Evolutionary conservation across 192 early-diverging fungal genomes (phyloP), one percentile per base, ranked within the genome.

Genomic region (Lunasporangiospora selenospora): DNA sequence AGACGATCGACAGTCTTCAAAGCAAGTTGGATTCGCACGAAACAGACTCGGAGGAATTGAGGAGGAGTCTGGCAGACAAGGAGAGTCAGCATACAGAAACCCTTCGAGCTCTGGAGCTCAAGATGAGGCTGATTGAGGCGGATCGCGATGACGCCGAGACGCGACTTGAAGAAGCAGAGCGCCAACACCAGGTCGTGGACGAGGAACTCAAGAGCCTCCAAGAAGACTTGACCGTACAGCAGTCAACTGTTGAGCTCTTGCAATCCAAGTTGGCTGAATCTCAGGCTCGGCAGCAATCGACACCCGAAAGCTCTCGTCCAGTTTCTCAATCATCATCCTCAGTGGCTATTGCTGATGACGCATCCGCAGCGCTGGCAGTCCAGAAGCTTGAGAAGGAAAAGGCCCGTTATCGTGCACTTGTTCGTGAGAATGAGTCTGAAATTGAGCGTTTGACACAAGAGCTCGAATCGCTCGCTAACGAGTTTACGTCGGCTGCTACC

Each of bases 381-480:
- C 67, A 61, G 31, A 55, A 39, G n/a, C 41, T 71, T 8, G 67
- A 71, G 32, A 61, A 50, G 40, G 67, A 71, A 26, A 56, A 62
- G 47, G 33, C 67, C 11, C 53, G 58, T 9, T 71, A 71, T 21
- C 31, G 59, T 12, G 67, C 67, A 5, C 38, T 71, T 3, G 67
- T 71, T 4, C 58, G 67, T 1, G 67, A 71, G 53, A 71, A 71
- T 47, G 67, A 71, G 40, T 62, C 55, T 42, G 59, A 71, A 36
- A 71, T 75, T 19, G 65, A 79, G 36, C 48, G 58, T 31, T 21
- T 75, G 36, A 75, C 59, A 24, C 52, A 75, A 23, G 77, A 79
- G 21, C 52, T 79, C 19, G 71, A 75, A 32, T 62, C 62, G 11
- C 56, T 79, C 3, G 71, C 77, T 3, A 57, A 65, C 15, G 77